Conservation (phyloP, 495 filamentous ascomycete genomes). For the Sphaerosporella brunnea region DNA sequence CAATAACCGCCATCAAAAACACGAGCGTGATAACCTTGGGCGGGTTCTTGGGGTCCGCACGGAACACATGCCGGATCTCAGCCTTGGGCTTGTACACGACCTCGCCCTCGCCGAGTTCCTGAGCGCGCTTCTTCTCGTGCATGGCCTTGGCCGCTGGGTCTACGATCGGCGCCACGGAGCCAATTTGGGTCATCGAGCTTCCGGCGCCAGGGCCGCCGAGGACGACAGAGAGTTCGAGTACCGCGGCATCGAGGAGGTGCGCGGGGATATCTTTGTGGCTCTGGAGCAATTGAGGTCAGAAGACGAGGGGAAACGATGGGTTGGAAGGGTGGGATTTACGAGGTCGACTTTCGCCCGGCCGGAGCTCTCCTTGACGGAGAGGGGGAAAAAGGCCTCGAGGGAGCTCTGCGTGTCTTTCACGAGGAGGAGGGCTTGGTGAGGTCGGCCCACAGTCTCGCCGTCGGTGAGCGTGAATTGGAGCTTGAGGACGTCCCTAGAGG, state of each 20-base stretch:
- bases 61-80: slow-evolving; percentile 89
- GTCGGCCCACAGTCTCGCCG: slow-evolving; percentile 54
- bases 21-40: slow-evolving; percentile 64
- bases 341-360: slow-evolving; percentile 49
- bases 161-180: slow-evolving; percentile 17
- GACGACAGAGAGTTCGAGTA: slow-evolving; percentile 61
- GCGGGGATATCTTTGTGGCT: slow-evolving; percentile 75
- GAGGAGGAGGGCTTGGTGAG: slow-evolving; percentile 84
- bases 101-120: slow-evolving; percentile 19
- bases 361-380: slow-evolving; percentile 61
- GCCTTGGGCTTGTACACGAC: slow-evolving; percentile 18
- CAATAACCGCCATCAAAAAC: slow-evolving; percentile 54
- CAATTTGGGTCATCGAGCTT: slow-evolving; percentile 10
- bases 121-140: slow-evolving; percentile 35
- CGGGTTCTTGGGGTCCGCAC: slow-evolving; percentile 55
- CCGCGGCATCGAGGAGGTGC: slow-evolving; percentile 51
- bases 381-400: slow-evolving; percentile 74
- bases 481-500: slow-evolving; percentile 57
- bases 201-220: slow-evolving; percentile 45
- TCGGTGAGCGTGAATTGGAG: slow-evolving; percentile 65
- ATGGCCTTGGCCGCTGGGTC: slow-evolving; percentile 43
- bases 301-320: too few relatives aligned
- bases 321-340: slow-evolving; percentile 33
- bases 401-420: slow-evolving; percentile 55
- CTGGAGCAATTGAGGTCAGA: slow-evolving; percentile 30